Evolutionary conservation across 2,329 filamentous ascomycete genomes (phyloP).

Genomic region (Diplocarpon rosae): DNA sequence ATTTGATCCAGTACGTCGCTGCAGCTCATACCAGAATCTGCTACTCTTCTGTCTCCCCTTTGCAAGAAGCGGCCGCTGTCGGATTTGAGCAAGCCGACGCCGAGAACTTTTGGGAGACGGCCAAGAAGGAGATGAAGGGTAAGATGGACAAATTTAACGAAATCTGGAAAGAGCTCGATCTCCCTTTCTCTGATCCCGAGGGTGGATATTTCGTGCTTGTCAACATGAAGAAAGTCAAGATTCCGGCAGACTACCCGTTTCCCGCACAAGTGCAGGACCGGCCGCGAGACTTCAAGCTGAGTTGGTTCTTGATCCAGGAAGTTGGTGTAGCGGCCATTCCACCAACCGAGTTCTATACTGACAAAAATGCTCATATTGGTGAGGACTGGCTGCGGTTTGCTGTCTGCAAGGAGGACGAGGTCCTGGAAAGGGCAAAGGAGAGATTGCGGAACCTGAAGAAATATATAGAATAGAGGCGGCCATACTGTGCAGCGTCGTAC

Average conservation of each 20-base stretch:
- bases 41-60: slow-evolving; percentile 83
- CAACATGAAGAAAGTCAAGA: slow-evolving; percentile 78
- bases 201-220: slow-evolving; percentile 96
- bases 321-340: slow-evolving; percentile 92
- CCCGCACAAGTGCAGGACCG: slow-evolving; percentile 77
- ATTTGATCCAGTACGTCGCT: slow-evolving; percentile 83
- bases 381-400: slow-evolving; percentile 93
- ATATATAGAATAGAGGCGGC: slow-evolving; percentile 35
- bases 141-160: slow-evolving; percentile 84
- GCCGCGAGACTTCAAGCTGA: slow-evolving; percentile 85
- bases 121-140: slow-evolving; percentile 74
- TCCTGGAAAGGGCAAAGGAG: slow-evolving; percentile 70
- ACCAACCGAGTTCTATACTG: slow-evolving; percentile 93
- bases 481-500: too few species aligned
- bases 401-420: slow-evolving; percentile 87
- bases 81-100: slow-evolving; percentile 85
- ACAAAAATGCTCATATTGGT: slow-evolving; percentile 68
- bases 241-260: slow-evolving; percentile 79
- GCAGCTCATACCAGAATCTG: slow-evolving; percentile 94
- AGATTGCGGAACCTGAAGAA: slow-evolving; percentile 37
- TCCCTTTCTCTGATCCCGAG: slow-evolving; percentile 63
- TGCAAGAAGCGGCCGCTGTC: slow-evolving; percentile 89
- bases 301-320: slow-evolving; percentile 96
- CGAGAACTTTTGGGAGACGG: slow-evolving; percentile 77
- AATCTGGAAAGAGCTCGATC: slow-evolving; percentile 61